Evolutionary conservation across 2,329 filamentous ascomycete species (phyloP), one percentile per base, ranked within the genome.

Genomic region (Xylaria sp.): DNA sequence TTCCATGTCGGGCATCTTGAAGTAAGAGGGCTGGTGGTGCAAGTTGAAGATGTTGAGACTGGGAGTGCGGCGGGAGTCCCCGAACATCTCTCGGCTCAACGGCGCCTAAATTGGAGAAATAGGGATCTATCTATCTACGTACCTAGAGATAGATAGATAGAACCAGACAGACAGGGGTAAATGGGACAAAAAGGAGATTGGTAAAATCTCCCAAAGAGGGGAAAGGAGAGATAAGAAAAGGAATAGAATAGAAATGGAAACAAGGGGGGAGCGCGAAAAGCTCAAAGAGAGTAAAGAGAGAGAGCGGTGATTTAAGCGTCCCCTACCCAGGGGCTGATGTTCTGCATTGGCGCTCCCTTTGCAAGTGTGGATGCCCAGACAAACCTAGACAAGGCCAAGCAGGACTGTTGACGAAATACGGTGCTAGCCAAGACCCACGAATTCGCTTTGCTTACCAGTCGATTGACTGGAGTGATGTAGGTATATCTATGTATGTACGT

Each of bases 1-100:
- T 23, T 67, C 65, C 43, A 65, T 58, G 37, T 74, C 71, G 43
- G 70, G 63, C 73, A 75, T 75, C 63, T 73, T 72, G 66, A 63
- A 66, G 68, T 75, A 75, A 2, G 72, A 63, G 31, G 69, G 69
- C 31, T 68, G 63, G n/a, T 43, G 64, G 14, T 54, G 62, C n/a
- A 56, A 54, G 50, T 70, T 66, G 49, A 73, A 67, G 60, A 68
- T 60, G 53, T 66, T 57, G 40, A 68, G 61, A 54, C 68, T 59
- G 35, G 67, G 69, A 56, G 60, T 61, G 60, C 61, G 64, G 51
- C 55, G 69, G 61, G 69, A 66, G 66, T 66, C 68, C 61, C 70
- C 66, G 62, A 64, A 65, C 71, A 74, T 73, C 64, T 69, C 70
- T 69, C 68, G 52, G 67, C 65, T 15, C 49, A n/a, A 52, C 63